phyloP scores from a whole-genome alignment of 148 eudicot genomes.

The Agrostemma githago region DNA sequence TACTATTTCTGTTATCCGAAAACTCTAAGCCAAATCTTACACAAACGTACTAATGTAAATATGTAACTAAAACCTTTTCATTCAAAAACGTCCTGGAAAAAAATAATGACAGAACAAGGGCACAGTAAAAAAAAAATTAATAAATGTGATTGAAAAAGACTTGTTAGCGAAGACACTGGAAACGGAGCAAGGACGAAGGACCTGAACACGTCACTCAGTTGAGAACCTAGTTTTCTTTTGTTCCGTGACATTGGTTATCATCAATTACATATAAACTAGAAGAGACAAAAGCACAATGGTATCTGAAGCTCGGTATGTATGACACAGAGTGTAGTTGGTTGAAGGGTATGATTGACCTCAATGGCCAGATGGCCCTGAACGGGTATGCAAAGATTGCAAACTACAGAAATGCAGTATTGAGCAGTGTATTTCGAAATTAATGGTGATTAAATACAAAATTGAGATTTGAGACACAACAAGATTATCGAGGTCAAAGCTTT shows the following conservation, averaged over 20 bases:
- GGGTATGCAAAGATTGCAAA: neutral
- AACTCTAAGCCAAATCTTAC: neutral
- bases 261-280: neutral
- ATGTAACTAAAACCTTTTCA: neutral
- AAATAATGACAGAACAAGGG: neutral
- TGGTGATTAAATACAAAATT: neutral
- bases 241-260: neutral
- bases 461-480: neutral
- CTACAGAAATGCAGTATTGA: slow-evolving; percentile 2
- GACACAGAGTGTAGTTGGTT: neutral
- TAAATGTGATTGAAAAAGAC: neutral
- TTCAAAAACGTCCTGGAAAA: neutral
- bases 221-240: neutral
- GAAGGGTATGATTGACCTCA: neutral
- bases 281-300: neutral
- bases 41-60: neutral
- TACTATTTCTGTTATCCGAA: neutral
- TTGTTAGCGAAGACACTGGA: neutral
- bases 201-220: neutral
- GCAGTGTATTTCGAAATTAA: neutral
- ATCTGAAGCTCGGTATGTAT: neutral
- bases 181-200: neutral
- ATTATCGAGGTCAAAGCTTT: neutral
- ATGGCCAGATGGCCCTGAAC: neutral
- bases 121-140: neutral